A percentile compares a stretch with the other conserved stretches of the same genome.
phyloP scores from a whole-genome alignment of 768 basidiomycete genomes.

The Collybia sp. region DNA sequence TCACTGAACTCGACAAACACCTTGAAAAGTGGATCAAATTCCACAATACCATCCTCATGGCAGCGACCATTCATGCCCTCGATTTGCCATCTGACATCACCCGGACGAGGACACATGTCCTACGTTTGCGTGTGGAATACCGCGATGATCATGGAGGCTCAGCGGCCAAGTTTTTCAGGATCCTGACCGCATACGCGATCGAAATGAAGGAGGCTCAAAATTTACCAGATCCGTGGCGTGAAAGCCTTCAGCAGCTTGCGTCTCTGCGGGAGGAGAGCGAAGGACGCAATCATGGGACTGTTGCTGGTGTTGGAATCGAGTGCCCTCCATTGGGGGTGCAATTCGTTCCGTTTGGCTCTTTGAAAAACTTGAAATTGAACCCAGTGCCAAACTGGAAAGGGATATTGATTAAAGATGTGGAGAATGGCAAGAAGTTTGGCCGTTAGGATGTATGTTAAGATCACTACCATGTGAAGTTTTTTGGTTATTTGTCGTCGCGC shows the following conservation, averaged over 20 bases:
- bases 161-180: slow-evolving; percentile 20
- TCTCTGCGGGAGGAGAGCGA: slow-evolving; percentile 20
- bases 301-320: slow-evolving; percentile 20
- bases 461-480: neutral
- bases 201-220: slow-evolving; percentile 12
- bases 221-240: slow-evolving; percentile 17
- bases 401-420: slow-evolving; percentile 1
- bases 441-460: neutral
- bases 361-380: slow-evolving; percentile 12
- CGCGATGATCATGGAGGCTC: slow-evolving; percentile 16
- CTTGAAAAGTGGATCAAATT: slow-evolving; percentile 28
- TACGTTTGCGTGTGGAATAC: slow-evolving; percentile 5
- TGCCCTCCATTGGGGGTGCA: slow-evolving; percentile 23
- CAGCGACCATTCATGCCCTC: slow-evolving; percentile 22
- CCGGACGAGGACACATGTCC: slow-evolving; percentile 10
- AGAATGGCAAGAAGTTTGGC: slow-evolving; percentile 6
- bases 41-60: slow-evolving; percentile 21
- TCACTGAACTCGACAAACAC: slow-evolving; percentile 21
- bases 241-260: slow-evolving; percentile 13
- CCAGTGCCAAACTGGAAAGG: slow-evolving; percentile 5
- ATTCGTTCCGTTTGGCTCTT: slow-evolving; percentile 26
- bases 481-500: neutral
- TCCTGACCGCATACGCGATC: slow-evolving; percentile 15
- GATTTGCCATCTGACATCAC: slow-evolving; percentile 18
- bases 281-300: slow-evolving; percentile 12